Evolutionary conservation across 2,329 filamentous ascomycete species (phyloP), one percentile per base, ranked within the genome.

Genomic region (Pseudogymnoascus sp.): DNA sequence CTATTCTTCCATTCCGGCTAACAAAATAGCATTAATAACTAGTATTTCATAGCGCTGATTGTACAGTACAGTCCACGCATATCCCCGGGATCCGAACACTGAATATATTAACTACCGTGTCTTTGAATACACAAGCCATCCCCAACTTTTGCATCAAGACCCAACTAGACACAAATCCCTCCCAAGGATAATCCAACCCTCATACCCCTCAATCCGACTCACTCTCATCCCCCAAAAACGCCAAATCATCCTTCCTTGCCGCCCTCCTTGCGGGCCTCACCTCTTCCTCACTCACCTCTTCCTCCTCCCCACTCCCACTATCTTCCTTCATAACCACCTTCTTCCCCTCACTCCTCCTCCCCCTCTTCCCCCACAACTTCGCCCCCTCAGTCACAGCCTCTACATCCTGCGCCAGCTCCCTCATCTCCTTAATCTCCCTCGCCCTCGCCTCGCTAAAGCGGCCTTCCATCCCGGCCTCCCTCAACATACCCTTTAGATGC

Each of bases 391-490:
- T 85, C 14, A 96, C 91, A 11, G 86, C 87, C 69, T 94, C 90
- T 6, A 96, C 77, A 69, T 99, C 93, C 0, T 87, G 90, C 68
- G 84, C 81, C 35, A 99, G 79, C 74, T 99, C 93, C 60, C 93
- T 81, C 69, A 82, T 80, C 75, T 96, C 93, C 71, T 91, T 94
- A 71, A 97, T 97, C 73, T 90, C 86, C 22, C 81, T 84, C 0
- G 93, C 93, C 69, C 89, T 93, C 41, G 91, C 86, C 68, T 89
- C 82, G 0, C 90, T 96, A 74, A 91, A 97, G 14, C 93, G 85
- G 0, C 92, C 93, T 1, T 85, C 86, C 89, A 97, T 97, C 34
- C 93, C 94, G 4, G 85, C 79, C 30, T 96, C 91, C 34, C 80
- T 80, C 25, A 99, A 80, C 86, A 95, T 88, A 9, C 76, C 76